Percentiles rank a stretch among this genome's conserved stretches.
These are phyloP conservation scores for Agapanthus africanus DNA, from an alignment of 106 monocot species.

Conservation along the genomic window DNA sequence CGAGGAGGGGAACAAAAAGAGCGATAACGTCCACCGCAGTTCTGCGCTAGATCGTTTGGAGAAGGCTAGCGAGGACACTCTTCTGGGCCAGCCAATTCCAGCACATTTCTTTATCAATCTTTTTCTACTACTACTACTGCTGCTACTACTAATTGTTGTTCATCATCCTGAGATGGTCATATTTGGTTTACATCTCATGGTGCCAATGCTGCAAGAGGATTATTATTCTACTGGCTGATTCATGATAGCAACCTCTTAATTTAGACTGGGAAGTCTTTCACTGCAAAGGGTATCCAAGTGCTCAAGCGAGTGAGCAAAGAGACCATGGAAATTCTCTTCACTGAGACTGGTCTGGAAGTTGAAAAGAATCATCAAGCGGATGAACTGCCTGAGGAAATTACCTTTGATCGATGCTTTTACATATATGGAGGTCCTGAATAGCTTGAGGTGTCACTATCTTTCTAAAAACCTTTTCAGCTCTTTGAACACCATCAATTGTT, in stretches of 20 bases:
- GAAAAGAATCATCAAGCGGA: constrained; percentile 36
- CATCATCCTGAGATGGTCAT: neutral
- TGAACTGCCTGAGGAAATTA: constrained; percentile 76
- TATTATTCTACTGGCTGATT: neutral
- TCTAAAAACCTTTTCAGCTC: constrained; percentile 25
- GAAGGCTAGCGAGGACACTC: constrained; percentile 70
- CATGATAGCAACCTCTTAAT: neutral
- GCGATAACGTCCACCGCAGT: constrained; percentile 41
- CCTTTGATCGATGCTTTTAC: constrained; percentile 93
- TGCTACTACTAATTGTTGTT: neutral
- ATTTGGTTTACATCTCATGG: neutral
- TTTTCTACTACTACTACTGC: too few species aligned
- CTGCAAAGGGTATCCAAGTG: constrained; percentile 74
- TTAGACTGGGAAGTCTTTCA: constrained; percentile 73
- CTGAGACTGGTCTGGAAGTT: constrained; percentile 74
- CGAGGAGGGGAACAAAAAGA: too few species aligned
- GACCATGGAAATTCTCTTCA: constrained; percentile 76
- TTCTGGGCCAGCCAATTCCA: constrained; percentile 71
- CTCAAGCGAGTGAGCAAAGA: constrained; percentile 90
- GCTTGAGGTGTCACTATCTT: constrained; percentile 47
- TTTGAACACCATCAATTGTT: neutral
- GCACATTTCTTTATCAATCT: neutral
- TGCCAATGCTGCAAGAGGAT: neutral
- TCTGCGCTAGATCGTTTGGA: constrained; percentile 71
- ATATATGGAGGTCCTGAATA: constrained; percentile 96